Conservation (phyloP, 805 yeast species). For the Saturnispora galanensis region DNA sequence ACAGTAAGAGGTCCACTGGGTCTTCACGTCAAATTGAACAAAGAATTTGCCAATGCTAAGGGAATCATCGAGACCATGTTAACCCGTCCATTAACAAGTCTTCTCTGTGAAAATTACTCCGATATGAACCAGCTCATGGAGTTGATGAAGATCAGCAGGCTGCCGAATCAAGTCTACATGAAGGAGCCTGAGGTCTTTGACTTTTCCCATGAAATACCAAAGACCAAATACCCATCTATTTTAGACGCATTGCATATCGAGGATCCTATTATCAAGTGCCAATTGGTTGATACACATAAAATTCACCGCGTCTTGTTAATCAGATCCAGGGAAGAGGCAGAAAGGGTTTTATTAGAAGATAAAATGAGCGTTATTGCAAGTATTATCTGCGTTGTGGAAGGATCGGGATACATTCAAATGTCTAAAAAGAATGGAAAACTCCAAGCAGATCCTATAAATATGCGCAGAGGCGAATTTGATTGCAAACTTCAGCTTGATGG, state of each 20-base stretch:
- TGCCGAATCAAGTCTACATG: conserved; percentile 33
- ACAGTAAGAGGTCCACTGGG: conserved; percentile 82
- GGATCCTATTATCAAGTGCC: conserved; percentile 44
- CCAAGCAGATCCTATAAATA: conserved; percentile 24
- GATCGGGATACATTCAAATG: conserved; percentile 18
- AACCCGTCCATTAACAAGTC: conserved; percentile 43
- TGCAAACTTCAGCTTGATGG: conserved; percentile 18
- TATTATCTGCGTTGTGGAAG: conserved; percentile 20
- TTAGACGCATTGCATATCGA: conserved; percentile 52
- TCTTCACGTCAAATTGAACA: conserved; percentile 42
- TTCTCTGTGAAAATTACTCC: conserved; percentile 50
- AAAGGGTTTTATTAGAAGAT: conserved; percentile 28
- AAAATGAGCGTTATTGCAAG: conserved; percentile 20
- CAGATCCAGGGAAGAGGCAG: conserved; percentile 43
- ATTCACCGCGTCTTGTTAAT: conserved; percentile 53
- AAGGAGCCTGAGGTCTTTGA: conserved; percentile 51
- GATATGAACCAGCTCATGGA: conserved; percentile 4
- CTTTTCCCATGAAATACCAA: conserved; percentile 37
- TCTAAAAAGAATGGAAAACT: conserved; percentile 20
- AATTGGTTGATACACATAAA: conserved; percentile 52
- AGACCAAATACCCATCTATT: conserved; percentile 34
- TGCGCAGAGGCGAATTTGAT: conserved; percentile 13
- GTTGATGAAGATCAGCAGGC: background rate
- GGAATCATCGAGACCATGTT: conserved; percentile 50
- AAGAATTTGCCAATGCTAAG: conserved; percentile 46